phyloP scores from a whole-genome alignment of 2,329 filamentous ascomycete species.

The Samsoniella hepiali region DNA sequence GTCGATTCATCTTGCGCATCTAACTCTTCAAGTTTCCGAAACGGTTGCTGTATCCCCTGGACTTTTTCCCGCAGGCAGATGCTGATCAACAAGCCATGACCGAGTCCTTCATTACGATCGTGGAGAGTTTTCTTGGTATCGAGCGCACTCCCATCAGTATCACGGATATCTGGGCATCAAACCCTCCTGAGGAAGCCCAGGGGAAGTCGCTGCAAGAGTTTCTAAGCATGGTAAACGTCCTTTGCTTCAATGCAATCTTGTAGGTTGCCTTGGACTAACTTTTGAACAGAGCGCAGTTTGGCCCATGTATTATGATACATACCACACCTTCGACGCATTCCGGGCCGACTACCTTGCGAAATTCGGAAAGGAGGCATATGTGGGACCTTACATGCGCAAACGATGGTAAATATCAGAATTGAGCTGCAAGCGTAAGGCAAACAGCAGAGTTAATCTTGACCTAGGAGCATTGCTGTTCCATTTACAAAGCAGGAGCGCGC shows the following conservation, averaged over 20 bases:
- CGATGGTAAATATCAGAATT: constrained; percentile 9
- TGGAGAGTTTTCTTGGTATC: constrained; percentile 11
- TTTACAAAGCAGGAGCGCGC: constrained; percentile 6
- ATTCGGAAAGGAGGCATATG: constrained; percentile 7
- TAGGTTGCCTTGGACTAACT: constrained; percentile 1
- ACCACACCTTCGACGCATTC: constrained; percentile 11
- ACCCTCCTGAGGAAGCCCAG: constrained; percentile 4
- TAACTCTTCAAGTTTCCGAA: constrained; percentile 9
- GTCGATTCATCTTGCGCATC: background rate
- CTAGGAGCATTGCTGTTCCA: constrained; percentile 10
- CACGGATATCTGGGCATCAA: constrained; percentile 4
- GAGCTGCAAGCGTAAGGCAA: constrained; percentile 1
- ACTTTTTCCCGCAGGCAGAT: constrained; percentile 12
- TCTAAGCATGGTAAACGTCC: constrained; percentile 5
- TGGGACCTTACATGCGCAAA: constrained; percentile 7
- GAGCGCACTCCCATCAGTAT: constrained; percentile 12
- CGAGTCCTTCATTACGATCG: constrained; percentile 3
- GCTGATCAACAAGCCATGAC: constrained; percentile 9
- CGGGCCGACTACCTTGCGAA: constrained; percentile 12
- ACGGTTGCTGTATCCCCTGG: constrained; percentile 7
- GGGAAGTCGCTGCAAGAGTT: constrained; percentile 10
- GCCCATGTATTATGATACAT: constrained; percentile 13
- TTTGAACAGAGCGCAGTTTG: constrained; percentile 11
- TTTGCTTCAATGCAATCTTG: constrained; percentile 5
- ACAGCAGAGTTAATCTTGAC: background rate